Conservation (phyloP, 495 filamentous ascomycete genomes). For the Neurospora sp. region DNA sequence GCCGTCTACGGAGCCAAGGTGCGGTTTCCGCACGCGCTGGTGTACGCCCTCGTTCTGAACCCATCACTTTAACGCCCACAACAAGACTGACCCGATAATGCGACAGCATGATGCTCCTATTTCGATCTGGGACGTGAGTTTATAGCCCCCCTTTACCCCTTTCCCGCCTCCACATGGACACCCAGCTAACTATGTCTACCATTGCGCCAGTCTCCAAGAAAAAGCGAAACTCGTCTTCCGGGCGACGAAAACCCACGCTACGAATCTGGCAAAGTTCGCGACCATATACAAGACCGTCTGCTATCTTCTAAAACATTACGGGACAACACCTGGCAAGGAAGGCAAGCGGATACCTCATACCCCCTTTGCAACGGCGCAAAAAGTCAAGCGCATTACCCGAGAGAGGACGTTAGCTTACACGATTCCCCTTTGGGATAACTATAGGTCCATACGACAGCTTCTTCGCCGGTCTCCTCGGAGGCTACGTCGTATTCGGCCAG, state of each 20-base stretch:
- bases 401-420: background rate
- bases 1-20: conserved; percentile 96
- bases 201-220: conserved; percentile 50
- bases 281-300: conserved; percentile 77
- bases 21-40: conserved; percentile 94
- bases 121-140: conserved; percentile 74
- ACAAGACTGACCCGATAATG: background rate
- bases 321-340: conserved; percentile 48
- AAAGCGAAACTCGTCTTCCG: conserved; percentile 69
- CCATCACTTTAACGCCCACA: conserved; percentile 44
- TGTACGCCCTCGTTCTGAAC: conserved; percentile 47
- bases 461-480: conserved; percentile 81
- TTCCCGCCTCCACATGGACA: background rate
- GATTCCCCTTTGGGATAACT: background rate
- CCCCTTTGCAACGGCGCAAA: background rate
- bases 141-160: background rate
- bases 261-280: conserved; percentile 84
- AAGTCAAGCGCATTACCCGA: background rate
- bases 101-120: conserved; percentile 81
- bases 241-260: conserved; percentile 83
- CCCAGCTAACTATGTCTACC: background rate
- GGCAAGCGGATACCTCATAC: conserved; percentile 15
- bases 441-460: conserved; percentile 68
- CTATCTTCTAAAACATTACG: conserved; percentile 55
- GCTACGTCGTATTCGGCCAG: conserved; percentile 86